Base-by-base conservation (phyloP, 305 asterid genomes). In the Vinca major region DNA sequence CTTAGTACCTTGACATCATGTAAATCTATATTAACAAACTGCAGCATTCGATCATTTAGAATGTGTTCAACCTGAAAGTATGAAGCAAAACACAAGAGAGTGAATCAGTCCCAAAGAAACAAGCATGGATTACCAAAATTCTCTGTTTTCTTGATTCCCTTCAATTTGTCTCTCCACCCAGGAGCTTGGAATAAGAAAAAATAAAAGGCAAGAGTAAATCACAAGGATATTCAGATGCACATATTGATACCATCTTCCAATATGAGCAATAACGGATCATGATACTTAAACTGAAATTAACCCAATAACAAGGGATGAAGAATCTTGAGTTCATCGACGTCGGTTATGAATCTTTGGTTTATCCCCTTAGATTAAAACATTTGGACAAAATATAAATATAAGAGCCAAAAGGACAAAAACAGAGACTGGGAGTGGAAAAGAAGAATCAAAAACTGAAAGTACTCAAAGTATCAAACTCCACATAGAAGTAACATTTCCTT, bases 1-100 rank as follows among this genome's bases (percentile, higher is more conserved):
- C 33, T 26, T 19, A 66, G 70, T 89, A 94, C 99, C 99, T 95
- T 95, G 78, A 95, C 99, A 68, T 89, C 97, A 49, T 81, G 97
- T 82, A 95, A 80, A 85, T 95, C 99, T 75, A 86, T 76, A 82
- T 95, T 92, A 76, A 91, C 98, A 81, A 89, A 87, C 77, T 94
- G 98, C 82, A 88, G 86, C 82, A 91, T 80, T 73, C 97, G 84
- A 65, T 92, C 99, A 77, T 95, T 91, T 76, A 95, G 86, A 78
- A 86, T 77, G 82, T 89, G 90, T 82, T 95, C 98, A 78, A 95
- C 99, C 98, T 95, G 86, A 79, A 85, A 54, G 69, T 50, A 54
- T 60, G 65, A 75, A 50, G 41, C 20, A 52, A 43, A 53, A 47
- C 21, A 53, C 3, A 9, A 66, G 54, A 33, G 57, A 3, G 39